These are phyloP conservation scores for Mariannaea sp. DNA, from an alignment of 2,329 filamentous ascomycete species.

Conservation along the genomic window DNA sequence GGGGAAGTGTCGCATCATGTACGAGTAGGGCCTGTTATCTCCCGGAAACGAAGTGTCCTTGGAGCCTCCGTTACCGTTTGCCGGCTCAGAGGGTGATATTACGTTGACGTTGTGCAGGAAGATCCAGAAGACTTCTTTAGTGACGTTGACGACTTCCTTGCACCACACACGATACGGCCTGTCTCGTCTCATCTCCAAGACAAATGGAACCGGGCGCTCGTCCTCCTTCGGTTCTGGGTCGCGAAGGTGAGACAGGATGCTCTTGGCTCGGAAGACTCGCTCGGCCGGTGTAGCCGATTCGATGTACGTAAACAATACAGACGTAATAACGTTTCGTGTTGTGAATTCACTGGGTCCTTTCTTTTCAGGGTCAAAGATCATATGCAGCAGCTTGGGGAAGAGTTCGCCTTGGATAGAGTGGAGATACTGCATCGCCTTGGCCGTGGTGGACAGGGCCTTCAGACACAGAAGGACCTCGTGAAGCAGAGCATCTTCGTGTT, in stretches of 20 bases:
- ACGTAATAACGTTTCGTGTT: slow-evolving; percentile 87
- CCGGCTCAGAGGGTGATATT: slow-evolving; percentile 61
- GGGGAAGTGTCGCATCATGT: slow-evolving; percentile 77
- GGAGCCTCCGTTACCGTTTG: slow-evolving; percentile 16
- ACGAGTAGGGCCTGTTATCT: slow-evolving; percentile 55
- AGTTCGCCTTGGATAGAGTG: slow-evolving; percentile 78
- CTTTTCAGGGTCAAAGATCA: slow-evolving; percentile 97
- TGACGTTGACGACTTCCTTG: slow-evolving; percentile 89
- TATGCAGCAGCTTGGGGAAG: slow-evolving; percentile 82
- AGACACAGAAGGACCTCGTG: slow-evolving; percentile 92
- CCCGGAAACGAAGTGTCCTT: slow-evolving; percentile 40
- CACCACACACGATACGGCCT: slow-evolving; percentile 93
- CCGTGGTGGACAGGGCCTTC: slow-evolving; percentile 93
- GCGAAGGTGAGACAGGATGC: slow-evolving; percentile 78
- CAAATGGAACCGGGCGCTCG: slow-evolving; percentile 79
- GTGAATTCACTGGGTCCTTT: slow-evolving; percentile 97
- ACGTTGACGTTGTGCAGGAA: slow-evolving; percentile 95
- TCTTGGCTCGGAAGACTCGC: slow-evolving; percentile 69
- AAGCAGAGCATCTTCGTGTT: slow-evolving; percentile 90
- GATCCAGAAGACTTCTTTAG: slow-evolving; percentile 99
- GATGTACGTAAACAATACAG: slow-evolving; percentile 86
- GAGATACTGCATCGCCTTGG: slow-evolving; percentile 80
- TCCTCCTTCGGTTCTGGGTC: slow-evolving; percentile 79
- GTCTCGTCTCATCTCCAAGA: slow-evolving; percentile 84
- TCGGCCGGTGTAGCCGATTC: slow-evolving; percentile 66